These are phyloP conservation scores for Yarrowia galli DNA, from an alignment of 1,139 yeast genomes.

Conservation along the genomic window DNA sequence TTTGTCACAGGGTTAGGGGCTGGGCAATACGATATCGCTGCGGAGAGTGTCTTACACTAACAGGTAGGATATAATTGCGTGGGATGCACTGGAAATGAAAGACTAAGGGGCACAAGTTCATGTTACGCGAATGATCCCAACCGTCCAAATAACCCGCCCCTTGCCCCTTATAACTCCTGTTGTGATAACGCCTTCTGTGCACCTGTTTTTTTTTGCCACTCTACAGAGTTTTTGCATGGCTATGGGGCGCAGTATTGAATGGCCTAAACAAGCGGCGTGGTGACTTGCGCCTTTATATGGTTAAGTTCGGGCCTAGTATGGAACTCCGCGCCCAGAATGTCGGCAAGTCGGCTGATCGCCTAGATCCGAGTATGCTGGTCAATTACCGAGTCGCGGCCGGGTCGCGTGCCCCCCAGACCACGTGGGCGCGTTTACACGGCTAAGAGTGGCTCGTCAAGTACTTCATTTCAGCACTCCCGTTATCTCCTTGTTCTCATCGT, in stretches of 20 bases:
- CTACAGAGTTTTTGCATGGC: neutral
- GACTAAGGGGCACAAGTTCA: neutral
- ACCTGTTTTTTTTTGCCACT: conserved; percentile 28
- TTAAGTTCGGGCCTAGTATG: conserved; percentile 7
- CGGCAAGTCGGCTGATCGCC: too few relatives aligned
- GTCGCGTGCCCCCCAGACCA: neutral
- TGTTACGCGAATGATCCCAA: neutral
- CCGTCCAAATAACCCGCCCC: neutral
- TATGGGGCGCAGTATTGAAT: conserved; percentile 24
- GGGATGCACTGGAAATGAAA: neutral
- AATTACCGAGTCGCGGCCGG: conserved; percentile 22
- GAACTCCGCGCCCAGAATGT: neutral
- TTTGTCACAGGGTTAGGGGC: conserved; percentile 26
- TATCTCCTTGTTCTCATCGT: neutral
- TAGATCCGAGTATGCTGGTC: neutral
- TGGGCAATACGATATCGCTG: neutral
- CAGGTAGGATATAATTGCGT: neutral
- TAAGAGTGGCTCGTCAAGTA: neutral
- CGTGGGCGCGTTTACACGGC: neutral
- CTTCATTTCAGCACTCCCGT: conserved; percentile 8
- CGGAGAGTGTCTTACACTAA: neutral
- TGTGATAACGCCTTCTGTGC: too few relatives aligned
- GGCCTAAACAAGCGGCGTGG: conserved; percentile 18
- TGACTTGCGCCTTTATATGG: conserved; percentile 20
- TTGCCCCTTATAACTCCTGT: too few relatives aligned